phyloP scores from a whole-genome alignment of 441 rosid genomes.

The Codiaeum variegatum region DNA sequence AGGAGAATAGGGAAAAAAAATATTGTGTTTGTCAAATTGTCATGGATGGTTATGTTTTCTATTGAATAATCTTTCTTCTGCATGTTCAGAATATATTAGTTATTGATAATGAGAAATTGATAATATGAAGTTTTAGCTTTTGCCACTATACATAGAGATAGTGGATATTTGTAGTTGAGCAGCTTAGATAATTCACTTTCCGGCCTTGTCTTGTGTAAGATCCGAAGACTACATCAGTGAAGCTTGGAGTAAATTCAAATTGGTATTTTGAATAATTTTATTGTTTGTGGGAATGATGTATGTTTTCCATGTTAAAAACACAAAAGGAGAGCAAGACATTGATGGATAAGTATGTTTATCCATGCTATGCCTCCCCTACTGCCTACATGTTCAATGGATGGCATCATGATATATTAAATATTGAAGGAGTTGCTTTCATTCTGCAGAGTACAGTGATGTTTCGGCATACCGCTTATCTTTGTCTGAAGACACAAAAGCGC shows the following conservation, averaged over 20 bases:
- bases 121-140: neutral
- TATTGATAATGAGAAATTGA: neutral
- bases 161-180: neutral
- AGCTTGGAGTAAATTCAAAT: neutral
- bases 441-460: constrained; percentile 88
- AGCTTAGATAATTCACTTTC: neutral
- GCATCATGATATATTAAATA: constrained; percentile 4
- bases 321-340: neutral
- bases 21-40: neutral
- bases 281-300: neutral
- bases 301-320: neutral
- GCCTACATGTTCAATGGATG: neutral
- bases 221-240: too few relatives aligned
- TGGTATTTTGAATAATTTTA: neutral
- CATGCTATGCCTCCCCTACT: neutral
- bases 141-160: neutral
- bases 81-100: neutral
- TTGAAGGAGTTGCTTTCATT: neutral
- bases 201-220: neutral
- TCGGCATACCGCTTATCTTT: constrained; percentile 85
- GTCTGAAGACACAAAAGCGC: constrained; percentile 98
- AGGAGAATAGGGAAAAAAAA: neutral
- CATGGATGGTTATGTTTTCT: constrained; percentile 1
- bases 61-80: neutral
- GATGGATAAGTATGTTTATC: neutral